phyloP scores from a whole-genome alignment of 2,329 filamentous ascomycete genomes.

The Venturia aucupariae region DNA sequence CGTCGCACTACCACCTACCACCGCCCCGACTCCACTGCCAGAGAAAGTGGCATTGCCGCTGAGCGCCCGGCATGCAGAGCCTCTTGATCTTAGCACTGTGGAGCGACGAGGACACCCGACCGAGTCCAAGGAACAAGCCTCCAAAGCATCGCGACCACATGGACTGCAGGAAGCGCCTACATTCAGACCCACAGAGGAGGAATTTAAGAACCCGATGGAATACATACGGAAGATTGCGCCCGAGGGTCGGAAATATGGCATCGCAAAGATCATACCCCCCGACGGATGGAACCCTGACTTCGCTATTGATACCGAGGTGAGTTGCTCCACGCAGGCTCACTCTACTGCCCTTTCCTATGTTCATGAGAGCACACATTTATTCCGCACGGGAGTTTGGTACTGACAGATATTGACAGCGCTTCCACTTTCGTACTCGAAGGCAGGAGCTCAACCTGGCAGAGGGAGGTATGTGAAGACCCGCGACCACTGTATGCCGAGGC shows the following conservation, averaged over 20 bases:
- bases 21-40: neutral
- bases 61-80: conserved; percentile 54
- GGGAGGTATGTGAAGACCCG: conserved; percentile 59
- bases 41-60: conserved; percentile 20
- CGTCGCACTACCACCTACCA: neutral
- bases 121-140: conserved; percentile 46
- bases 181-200: conserved; percentile 80
- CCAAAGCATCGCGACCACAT: conserved; percentile 73
- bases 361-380: neutral
- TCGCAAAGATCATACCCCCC: conserved; percentile 92
- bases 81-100: conserved; percentile 79
- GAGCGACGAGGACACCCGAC: conserved; percentile 81
- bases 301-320: conserved; percentile 92
- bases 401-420: conserved; percentile 51
- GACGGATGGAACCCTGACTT: conserved; percentile 91
- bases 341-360: neutral
- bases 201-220: conserved; percentile 88
- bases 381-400: neutral
- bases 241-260: conserved; percentile 78
- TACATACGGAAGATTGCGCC: conserved; percentile 88
- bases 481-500: neutral
- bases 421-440: conserved; percentile 92
- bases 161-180: conserved; percentile 83
- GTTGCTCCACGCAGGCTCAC: conserved; percentile 21
- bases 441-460: conserved; percentile 97